Percentiles rank a stretch among this genome's conserved stretches.
phyloP scores from a whole-genome alignment of 1,284 basidiomycete species.

The Thecaphora frezii region DNA sequence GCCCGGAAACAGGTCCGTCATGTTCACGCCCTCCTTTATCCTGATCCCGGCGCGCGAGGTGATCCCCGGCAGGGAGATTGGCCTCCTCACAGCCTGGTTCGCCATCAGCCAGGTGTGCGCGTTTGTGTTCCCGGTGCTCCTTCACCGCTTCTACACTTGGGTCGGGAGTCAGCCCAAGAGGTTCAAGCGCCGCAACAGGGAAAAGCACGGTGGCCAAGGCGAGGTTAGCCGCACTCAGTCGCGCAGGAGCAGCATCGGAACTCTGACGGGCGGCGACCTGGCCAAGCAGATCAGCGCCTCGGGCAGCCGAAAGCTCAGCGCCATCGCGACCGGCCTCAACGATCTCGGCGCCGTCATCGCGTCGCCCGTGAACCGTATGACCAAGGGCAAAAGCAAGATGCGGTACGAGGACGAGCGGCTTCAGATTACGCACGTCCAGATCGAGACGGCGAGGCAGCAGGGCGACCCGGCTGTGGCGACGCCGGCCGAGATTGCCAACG shows the following conservation, averaged over 20 bases:
- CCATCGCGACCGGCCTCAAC: slow-evolving; percentile 30
- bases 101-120: slow-evolving; percentile 33
- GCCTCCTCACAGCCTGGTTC: slow-evolving; percentile 45
- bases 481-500: slow-evolving; percentile 1
- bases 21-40: slow-evolving; percentile 50
- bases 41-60: slow-evolving; percentile 48
- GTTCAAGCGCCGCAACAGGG: not conserved
- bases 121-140: slow-evolving; percentile 35
- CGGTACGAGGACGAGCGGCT: slow-evolving; percentile 23
- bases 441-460: slow-evolving; percentile 48
- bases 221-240: slow-evolving; percentile 1
- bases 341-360: slow-evolving; percentile 36
- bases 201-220: not conserved
- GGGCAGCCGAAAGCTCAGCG: slow-evolving; percentile 15
- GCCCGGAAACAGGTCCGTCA: slow-evolving; percentile 17
- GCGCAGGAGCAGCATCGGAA: slow-evolving; percentile 5
- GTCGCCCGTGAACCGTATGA: slow-evolving; percentile 15
- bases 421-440: slow-evolving; percentile 28
- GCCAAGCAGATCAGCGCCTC: slow-evolving; percentile 9
- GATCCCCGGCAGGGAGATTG: slow-evolving; percentile 43
- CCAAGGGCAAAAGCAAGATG: not conserved
- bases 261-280: slow-evolving; percentile 13
- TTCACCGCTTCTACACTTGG: slow-evolving; percentile 17
- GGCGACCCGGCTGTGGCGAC: slow-evolving; percentile 31
- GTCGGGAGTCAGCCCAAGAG: slow-evolving; percentile 1